Percentiles rank a stretch among this genome's conserved stretches.
Evolutionary conservation across 2,329 filamentous ascomycete species (phyloP).

Genomic region (Cordyceps javanica): DNA sequence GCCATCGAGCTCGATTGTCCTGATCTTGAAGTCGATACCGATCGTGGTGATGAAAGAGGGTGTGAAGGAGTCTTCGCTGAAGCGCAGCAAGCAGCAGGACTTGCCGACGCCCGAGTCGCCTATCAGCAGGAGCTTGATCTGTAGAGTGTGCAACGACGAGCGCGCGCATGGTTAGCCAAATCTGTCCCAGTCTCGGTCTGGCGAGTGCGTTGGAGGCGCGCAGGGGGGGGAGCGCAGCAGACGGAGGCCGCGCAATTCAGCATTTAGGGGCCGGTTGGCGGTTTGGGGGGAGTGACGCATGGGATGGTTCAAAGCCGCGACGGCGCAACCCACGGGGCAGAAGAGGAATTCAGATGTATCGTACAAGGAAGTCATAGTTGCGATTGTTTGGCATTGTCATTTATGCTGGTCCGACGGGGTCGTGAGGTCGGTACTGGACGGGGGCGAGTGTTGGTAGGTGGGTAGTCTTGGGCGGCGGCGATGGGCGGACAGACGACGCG

Average conservation of each 20-base stretch:
- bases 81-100: conserved; percentile 92
- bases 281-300: neutral
- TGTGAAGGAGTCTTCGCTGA: conserved; percentile 96
- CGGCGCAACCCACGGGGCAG: conserved; percentile 13
- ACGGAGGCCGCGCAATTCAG: neutral
- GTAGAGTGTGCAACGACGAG: conserved; percentile 15
- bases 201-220: conserved; percentile 8
- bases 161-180: neutral
- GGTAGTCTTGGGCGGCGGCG: neutral
- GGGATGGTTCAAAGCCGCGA: neutral
- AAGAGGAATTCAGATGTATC: conserved; percentile 23
- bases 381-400: conserved; percentile 85
- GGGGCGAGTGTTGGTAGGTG: neutral
- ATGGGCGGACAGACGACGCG: neutral
- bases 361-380: conserved; percentile 98
- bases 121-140: conserved; percentile 97
- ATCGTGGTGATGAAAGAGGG: conserved; percentile 98
- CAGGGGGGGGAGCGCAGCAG: neutral
- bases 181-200: neutral
- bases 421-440: neutral
- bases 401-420: conserved; percentile 1
- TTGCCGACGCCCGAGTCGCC: conserved; percentile 96
- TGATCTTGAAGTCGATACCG: conserved; percentile 99
- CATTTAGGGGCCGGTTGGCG: neutral
- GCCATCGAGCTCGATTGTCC: conserved; percentile 96